Evolutionary conservation across 1,139 yeast genomes (phyloP), one percentile per base, ranked within the genome.

Genomic region (Pichia sp.): DNA sequence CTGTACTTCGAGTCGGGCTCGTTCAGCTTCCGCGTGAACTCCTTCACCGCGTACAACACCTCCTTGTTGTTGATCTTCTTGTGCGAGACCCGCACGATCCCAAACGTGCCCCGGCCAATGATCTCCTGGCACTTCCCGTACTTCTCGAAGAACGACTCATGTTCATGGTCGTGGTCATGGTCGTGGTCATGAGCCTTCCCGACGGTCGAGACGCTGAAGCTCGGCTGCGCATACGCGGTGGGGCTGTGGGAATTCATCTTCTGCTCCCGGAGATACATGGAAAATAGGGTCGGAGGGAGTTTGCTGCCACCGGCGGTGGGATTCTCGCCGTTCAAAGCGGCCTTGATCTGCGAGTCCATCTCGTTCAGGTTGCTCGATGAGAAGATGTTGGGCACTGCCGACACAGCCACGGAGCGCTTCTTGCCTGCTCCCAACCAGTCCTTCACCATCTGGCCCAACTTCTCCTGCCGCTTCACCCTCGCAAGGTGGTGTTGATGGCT

Each of bases 61-160:
- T 83, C 87, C 26, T 71, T 69, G 26, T 47, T 52, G 5, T 52
- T 53, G 1, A 51, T 8, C 68, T 75, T 70, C 70, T 81, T 75
- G 74, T 84, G 84, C 53, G 93, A 74, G 60, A 90, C 78, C 59
- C 93, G 78, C 23, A 90, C 95, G 41, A 87, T 81, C 26, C 97
- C 97, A 70, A 86, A 90, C 0, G 96, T 82, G 29, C 96, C 96
- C 54, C 82, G 80, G 15, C 97, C 97, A 54, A 90, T 80, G 29
- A 89, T 82, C 59, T 86, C 92, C 64, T 82, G 90, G 61, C 92
- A 85, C 50, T 80, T 76, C 32, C 97, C 97, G 67, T 90, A 90
- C 63, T 88, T 81, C 55, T 86, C 85, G 29, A 76, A 76, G 63
- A 84, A 76, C 15, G 80, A 69, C 23, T 65, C 57, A 2, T 44